Evolutionary conservation across 2,329 filamentous ascomycete species (phyloP).

Genomic region (Trichoderma koningiopsis): DNA sequence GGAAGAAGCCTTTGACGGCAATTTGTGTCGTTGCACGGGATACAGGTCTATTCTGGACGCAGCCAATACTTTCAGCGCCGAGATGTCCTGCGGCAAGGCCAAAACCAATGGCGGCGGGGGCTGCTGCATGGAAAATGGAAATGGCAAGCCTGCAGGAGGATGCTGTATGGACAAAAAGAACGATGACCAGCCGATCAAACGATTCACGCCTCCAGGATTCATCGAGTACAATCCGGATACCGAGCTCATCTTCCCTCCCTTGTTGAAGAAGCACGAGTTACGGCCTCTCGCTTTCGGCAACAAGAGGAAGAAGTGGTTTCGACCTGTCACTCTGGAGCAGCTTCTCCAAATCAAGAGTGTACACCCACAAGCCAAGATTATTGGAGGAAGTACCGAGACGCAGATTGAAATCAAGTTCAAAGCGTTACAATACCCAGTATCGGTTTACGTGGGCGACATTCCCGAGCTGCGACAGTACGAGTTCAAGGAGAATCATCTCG

Average conservation of each 20-base stretch:
- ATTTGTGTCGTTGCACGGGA: slow-evolving; percentile 92
- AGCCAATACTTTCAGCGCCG: slow-evolving; percentile 80
- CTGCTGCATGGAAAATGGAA: slow-evolving; percentile 71
- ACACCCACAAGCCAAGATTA: slow-evolving; percentile 86
- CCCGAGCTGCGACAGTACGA: slow-evolving; percentile 80
- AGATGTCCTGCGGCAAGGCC: slow-evolving; percentile 54
- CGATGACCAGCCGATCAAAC: slow-evolving; percentile 59
- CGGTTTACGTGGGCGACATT: slow-evolving; percentile 92
- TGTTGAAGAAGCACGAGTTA: slow-evolving; percentile 79
- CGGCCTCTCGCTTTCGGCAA: slow-evolving; percentile 87
- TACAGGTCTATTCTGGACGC: slow-evolving; percentile 94
- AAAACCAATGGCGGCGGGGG: slow-evolving; percentile 51
- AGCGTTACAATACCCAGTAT: slow-evolving; percentile 83
- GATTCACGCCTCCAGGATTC: slow-evolving; percentile 84
- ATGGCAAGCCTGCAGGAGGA: slow-evolving; percentile 44
- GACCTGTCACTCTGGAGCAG: slow-evolving; percentile 83
- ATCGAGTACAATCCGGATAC: slow-evolving; percentile 94
- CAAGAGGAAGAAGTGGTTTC: slow-evolving; percentile 91
- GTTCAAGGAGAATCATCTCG: slow-evolving; percentile 79
- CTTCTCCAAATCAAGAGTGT: slow-evolving; percentile 87
- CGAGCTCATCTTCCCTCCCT: slow-evolving; percentile 90
- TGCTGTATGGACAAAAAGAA: slow-evolving; percentile 70
- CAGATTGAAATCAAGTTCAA: slow-evolving; percentile 99
- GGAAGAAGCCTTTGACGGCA: slow-evolving; percentile 96
- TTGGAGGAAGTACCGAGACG: slow-evolving; percentile 93